Conservation (phyloP, 139 green algal species). For the Chlorella sp. region DNA sequence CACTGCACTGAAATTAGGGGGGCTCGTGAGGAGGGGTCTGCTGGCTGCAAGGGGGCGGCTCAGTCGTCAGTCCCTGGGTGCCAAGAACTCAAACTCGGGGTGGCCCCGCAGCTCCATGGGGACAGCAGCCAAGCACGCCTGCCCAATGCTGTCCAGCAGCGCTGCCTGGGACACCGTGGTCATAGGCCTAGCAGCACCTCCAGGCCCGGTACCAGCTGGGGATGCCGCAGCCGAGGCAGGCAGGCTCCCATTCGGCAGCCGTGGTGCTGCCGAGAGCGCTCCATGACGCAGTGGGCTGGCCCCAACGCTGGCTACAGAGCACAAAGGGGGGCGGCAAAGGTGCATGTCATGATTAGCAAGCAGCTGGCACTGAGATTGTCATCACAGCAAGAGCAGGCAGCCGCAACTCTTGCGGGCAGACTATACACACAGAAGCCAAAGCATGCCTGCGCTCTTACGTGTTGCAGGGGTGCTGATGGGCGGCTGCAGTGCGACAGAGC, state of each 20-base stretch:
- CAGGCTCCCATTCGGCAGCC: slow-evolving; percentile 32
- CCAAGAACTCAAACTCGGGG: slow-evolving; percentile 53
- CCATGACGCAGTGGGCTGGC: slow-evolving; percentile 1
- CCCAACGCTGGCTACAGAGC: neutral
- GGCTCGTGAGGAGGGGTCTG: too few relatives aligned
- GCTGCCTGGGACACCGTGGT: neutral
- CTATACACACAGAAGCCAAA: neutral
- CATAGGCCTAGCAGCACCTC: too few relatives aligned
- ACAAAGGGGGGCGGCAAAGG: neutral
- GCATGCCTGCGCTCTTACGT: neutral
- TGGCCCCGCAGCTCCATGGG: slow-evolving; percentile 36
- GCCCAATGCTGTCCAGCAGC: slow-evolving; percentile 56
- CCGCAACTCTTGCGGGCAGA: too few relatives aligned
- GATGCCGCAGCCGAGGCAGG: neutral
- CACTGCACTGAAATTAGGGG: too few relatives aligned
- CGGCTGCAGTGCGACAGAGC: neutral
- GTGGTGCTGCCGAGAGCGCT: neutral
- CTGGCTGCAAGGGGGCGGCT: too few relatives aligned
- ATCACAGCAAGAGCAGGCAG: neutral
- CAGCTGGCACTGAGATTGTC: neutral
- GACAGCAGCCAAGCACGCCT: slow-evolving; percentile 46
- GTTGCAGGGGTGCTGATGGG: neutral
- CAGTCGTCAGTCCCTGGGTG: neutral
- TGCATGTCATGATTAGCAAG: neutral
- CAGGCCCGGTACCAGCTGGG: neutral